Evolutionary conservation across 2,329 filamentous ascomycete genomes (phyloP).

Genomic region (Pyricularia sp.): DNA sequence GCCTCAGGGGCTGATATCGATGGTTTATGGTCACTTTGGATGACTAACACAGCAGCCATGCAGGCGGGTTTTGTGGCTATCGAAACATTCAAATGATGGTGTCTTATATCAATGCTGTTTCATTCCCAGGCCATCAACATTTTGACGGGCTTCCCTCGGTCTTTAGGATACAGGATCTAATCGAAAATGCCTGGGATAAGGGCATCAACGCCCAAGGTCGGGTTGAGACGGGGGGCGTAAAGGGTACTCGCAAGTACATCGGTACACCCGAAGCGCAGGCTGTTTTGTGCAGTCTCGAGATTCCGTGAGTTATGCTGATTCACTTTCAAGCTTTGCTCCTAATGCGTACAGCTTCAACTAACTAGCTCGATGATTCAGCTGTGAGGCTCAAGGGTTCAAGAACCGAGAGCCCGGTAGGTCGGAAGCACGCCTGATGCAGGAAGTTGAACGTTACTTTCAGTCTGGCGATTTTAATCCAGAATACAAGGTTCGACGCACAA

Average conservation of each 20-base stretch:
- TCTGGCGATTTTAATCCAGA: conserved; percentile 33
- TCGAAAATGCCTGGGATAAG: conserved; percentile 78
- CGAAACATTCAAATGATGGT: conserved; percentile 87
- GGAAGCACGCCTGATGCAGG: conserved; percentile 46
- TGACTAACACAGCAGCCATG: too few relatives aligned
- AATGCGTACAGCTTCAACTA: neutral
- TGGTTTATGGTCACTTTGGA: neutral
- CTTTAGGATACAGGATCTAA: conserved; percentile 70
- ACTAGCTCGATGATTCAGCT: conserved; percentile 25
- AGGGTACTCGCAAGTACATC: conserved; percentile 86
- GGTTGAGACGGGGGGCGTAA: conserved; percentile 74
- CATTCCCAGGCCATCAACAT: conserved; percentile 40
- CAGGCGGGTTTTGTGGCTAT: conserved; percentile 86
- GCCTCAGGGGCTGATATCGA: neutral
- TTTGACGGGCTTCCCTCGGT: conserved; percentile 61
- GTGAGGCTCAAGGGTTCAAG: conserved; percentile 49
- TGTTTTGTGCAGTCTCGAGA: conserved; percentile 55
- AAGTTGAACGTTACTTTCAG: conserved; percentile 64
- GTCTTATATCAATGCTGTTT: conserved; percentile 57
- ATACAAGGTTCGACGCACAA: conserved; percentile 56
- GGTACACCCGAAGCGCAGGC: conserved; percentile 84
- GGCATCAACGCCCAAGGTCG: conserved; percentile 66
- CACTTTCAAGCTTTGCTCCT: neutral
- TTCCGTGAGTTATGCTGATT: conserved; percentile 36
- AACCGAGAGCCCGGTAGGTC: conserved; percentile 30